These are phyloP conservation scores for Sporothrix inflata DNA, from an alignment of 2,329 filamentous ascomycete species.

Conservation along the genomic window DNA sequence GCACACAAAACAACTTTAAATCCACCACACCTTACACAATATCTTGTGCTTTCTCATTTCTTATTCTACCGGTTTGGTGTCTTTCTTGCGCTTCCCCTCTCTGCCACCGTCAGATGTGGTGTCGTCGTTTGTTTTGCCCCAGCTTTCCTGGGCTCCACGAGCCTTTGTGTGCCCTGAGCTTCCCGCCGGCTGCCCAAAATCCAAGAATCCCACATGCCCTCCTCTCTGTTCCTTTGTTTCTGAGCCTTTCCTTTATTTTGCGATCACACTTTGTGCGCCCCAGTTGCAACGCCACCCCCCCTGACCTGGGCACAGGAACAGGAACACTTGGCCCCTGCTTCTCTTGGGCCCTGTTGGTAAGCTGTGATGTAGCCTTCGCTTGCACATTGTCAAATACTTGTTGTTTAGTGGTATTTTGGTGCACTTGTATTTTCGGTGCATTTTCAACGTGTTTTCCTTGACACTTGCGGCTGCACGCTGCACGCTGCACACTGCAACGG, in stretches of 20 bases:
- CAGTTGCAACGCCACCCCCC: constrained; percentile 14
- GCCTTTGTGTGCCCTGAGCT: constrained; percentile 20
- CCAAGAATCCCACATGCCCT: not conserved
- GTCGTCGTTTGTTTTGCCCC: constrained; percentile 1
- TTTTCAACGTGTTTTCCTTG: not conserved
- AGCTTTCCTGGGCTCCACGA: constrained; percentile 17
- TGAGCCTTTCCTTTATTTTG: not conserved
- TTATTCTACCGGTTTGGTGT: not conserved
- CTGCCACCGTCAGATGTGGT: not conserved
- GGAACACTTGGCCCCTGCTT: constrained; percentile 23
- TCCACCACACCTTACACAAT: constrained; percentile 8
- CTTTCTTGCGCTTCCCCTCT: not conserved
- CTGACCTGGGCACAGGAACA: not conserved
- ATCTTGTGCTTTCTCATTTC: not conserved
- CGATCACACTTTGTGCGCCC: constrained; percentile 5
- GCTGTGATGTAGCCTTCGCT: constrained; percentile 21
- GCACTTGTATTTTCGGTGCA: not conserved
- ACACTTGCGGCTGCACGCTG: not conserved
- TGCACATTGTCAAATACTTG: not conserved
- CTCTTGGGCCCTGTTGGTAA: not conserved
- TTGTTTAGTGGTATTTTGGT: not conserved
- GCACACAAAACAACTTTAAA: constrained; percentile 21
- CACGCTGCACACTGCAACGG: not conserved
- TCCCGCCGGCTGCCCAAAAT: not conserved
- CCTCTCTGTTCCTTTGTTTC: not conserved